Conservation (phyloP, 768 basidiomycete species). For the Podaxis sp. region DNA sequence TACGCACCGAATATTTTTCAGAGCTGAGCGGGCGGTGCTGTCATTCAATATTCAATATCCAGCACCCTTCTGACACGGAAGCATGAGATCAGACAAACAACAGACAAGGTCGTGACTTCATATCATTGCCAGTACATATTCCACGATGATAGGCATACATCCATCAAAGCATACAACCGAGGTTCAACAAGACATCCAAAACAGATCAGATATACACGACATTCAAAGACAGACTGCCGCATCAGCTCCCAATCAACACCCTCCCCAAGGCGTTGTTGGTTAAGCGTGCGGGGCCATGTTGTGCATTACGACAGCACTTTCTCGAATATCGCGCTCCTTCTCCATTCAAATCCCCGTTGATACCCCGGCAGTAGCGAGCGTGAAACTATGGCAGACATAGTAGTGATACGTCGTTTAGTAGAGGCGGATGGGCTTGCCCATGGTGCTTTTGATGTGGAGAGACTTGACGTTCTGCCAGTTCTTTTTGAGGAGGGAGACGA, state of each 20-base stretch:
- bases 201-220: not conserved
- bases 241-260: conserved; percentile 91
- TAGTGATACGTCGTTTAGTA: conserved; percentile 51
- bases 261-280: conserved; percentile 81
- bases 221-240: conserved; percentile 22
- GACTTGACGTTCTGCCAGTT: conserved; percentile 99
- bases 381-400: not conserved
- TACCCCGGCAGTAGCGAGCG: not conserved
- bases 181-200: not conserved
- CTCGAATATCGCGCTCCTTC: conserved; percentile 23
- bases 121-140: conserved; percentile 7
- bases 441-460: conserved; percentile 97
- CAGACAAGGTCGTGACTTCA: not conserved
- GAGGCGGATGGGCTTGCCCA: conserved; percentile 97
- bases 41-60: no score
- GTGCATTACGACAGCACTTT: conserved; percentile 63
- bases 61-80: no score
- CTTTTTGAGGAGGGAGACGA: conserved; percentile 99
- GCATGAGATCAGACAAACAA: not conserved
- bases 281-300: conserved; percentile 98
- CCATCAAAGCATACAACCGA: conserved; percentile 5
- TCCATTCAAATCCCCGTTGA: conserved; percentile 17
- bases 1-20: no score
- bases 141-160: not conserved
- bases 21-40: no score